Conservation (phyloP, 441 rosid genomes). For the Melianthus villosus region DNA sequence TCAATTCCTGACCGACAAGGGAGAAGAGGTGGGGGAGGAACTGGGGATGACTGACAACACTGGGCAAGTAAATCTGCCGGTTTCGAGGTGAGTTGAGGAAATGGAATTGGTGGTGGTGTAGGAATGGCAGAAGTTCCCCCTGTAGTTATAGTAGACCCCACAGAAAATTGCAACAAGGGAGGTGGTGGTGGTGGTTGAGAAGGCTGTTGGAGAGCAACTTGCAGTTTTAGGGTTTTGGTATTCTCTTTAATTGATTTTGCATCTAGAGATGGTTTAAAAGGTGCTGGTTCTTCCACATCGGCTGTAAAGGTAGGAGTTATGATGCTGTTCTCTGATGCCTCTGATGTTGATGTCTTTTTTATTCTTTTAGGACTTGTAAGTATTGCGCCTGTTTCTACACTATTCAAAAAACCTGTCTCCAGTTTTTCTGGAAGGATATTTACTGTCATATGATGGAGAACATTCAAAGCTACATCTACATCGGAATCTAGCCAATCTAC, state of each 20-base stretch:
- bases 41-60: conserved; percentile 7
- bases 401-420: conserved; percentile 24
- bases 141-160: conserved; percentile 3
- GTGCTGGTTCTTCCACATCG: conserved; percentile 12
- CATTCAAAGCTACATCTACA: conserved; percentile 35
- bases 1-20: neutral
- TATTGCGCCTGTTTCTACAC: conserved; percentile 18
- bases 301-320: conserved; percentile 16
- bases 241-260: conserved; percentile 21
- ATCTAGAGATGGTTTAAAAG: conserved; percentile 18
- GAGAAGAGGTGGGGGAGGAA: conserved; percentile 1
- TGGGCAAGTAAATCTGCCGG: conserved; percentile 3
- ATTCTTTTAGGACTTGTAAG: conserved; percentile 21
- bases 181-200: conserved; percentile 7
- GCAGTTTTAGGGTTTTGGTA: conserved; percentile 26
- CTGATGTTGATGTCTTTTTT: conserved; percentile 21
- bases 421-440: conserved; percentile 35
- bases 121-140: conserved; percentile 3
- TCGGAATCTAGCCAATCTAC: conserved; percentile 54
- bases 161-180: conserved; percentile 7
- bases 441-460: conserved; percentile 39
- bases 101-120: conserved; percentile 7
- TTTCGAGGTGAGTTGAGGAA: conserved; percentile 4
- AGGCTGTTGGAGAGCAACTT: conserved; percentile 31
- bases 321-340: conserved; percentile 18